A percentile compares a stretch with the other conserved stretches of the same genome.
These are phyloP conservation scores for Podospora didyma DNA, from an alignment of 495 filamentous ascomycete genomes.

Conservation along the genomic window DNA sequence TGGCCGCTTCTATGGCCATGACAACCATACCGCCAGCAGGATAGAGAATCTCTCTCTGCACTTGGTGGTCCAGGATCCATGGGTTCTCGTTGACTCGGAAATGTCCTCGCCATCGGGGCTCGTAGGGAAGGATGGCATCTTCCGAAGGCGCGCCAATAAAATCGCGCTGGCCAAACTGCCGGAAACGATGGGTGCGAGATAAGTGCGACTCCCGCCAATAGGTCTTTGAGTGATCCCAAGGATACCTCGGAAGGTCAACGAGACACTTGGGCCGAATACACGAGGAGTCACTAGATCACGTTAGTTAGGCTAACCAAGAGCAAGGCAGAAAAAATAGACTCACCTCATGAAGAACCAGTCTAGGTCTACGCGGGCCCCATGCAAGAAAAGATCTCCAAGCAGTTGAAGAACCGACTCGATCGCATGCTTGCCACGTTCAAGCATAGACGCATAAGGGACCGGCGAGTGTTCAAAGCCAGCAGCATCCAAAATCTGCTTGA, in stretches of 20 bases:
- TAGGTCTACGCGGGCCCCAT: neutral
- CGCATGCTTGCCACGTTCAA: constrained; percentile 30
- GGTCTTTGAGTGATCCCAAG: constrained; percentile 34
- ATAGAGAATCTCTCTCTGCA: constrained; percentile 37
- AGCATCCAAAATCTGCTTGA: constrained; percentile 43
- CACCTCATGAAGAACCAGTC: constrained; percentile 1
- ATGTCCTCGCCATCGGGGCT: constrained; percentile 47
- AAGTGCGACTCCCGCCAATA: constrained; percentile 47
- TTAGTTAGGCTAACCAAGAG: neutral
- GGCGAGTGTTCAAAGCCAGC: neutral
- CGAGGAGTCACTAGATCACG: neutral
- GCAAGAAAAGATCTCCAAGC: constrained; percentile 16
- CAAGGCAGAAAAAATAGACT: neutral
- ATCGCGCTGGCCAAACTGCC: constrained; percentile 38
- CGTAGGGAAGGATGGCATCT: constrained; percentile 33
- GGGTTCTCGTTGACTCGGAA: constrained; percentile 34
- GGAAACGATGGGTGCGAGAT: constrained; percentile 34
- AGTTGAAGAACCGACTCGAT: constrained; percentile 23
- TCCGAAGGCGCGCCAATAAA: constrained; percentile 38
- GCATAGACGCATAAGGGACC: constrained; percentile 21
- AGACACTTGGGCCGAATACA: constrained; percentile 17
- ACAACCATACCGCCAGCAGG: constrained; percentile 43
- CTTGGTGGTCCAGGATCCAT: constrained; percentile 43
- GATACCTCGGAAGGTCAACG: constrained; percentile 28
- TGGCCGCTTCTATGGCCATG: constrained; percentile 47